Evolutionary conservation across 768 basidiomycete genomes (phyloP), one percentile per base, ranked within the genome.

Genomic region (Suillus clintonianus): DNA sequence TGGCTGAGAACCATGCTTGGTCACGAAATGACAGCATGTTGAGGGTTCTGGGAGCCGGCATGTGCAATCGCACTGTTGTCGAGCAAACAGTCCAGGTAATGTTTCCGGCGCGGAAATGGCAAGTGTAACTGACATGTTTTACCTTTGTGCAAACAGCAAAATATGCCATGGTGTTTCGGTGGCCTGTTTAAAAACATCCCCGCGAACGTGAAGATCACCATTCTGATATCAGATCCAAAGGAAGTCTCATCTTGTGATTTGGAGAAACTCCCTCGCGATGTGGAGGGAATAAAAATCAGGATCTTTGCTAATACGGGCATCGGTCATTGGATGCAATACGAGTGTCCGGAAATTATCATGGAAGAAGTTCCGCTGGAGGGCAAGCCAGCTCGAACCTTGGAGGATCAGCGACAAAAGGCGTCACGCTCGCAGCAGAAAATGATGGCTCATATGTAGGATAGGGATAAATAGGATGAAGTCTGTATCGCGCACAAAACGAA

Each of bases 271-370:
- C 36, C 37, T 17, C 65, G 62, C 19, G 15, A 36, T 1, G 58
- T 70, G n/a, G 15, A 45, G n/a, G 8, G 45, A 11, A 10, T 45
- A 10, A 11, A 22, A 22, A 19, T 11, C 45, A 45, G 45, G n/a
- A 22, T 60, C 9, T 55, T 74, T 5, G 34, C 5, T 6, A 34
- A 34, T 1, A 62, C 67, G 0, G 68, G 70, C 0, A 65, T 66
- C 4, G 64, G 64, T 2, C 73, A 73, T 51, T 74, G 68, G 67
- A 69, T 74, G 19, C 73, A 72, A 34, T 62, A 34, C 27, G 73
- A 74, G 32, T 66, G 67, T 30, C 73, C 71, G 0, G 66, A 74
- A 5, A 58, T 56, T 24, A 64, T 72, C 0, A 66, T 73, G 4
- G 50, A 66, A 13, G 68, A 62, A 45, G 15, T 45, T 45, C 45